Conservation (phyloP, 2,329 filamentous ascomycete genomes). For the Venturiaceae sp. region DNA sequence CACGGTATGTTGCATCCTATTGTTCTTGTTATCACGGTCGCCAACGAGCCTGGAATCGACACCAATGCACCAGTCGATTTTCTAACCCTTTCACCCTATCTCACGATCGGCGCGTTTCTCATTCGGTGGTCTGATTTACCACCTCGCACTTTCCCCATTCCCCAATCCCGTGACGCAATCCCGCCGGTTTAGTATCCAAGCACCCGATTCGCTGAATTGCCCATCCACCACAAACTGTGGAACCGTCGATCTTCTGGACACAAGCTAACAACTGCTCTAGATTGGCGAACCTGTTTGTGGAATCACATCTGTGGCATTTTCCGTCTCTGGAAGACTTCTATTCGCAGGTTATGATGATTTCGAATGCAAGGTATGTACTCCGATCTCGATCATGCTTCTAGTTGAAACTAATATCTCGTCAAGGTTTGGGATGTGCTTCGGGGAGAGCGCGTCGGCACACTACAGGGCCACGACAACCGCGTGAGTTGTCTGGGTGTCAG, state of each 20-base stretch:
- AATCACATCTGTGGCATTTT: conserved; percentile 96
- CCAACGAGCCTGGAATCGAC: neutral
- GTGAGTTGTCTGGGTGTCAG: conserved; percentile 98
- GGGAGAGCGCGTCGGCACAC: conserved; percentile 91
- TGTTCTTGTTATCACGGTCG: neutral
- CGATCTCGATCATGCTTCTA: neutral
- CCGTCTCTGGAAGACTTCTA: conserved; percentile 85
- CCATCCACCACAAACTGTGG: neutral
- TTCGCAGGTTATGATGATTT: conserved; percentile 99
- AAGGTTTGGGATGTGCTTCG: conserved; percentile 97
- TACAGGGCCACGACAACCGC: conserved; percentile 96
- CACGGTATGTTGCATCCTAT: conserved; percentile 39
- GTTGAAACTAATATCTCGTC: neutral
- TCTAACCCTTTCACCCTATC: neutral
- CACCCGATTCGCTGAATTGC: neutral
- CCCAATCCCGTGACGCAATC: conserved; percentile 17
- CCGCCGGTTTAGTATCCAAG: no score
- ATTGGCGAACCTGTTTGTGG: conserved; percentile 96
- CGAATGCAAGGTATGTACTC: conserved; percentile 83
- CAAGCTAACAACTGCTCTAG: conserved; percentile 33
- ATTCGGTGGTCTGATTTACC: neutral
- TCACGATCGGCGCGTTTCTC: neutral
- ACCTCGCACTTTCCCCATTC: neutral
- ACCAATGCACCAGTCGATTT: neutral
- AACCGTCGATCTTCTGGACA: neutral